Percentiles rank a stretch among this genome's conserved stretches.
Conservation (phyloP, 2,329 filamentous ascomycete species). For the Cercospora nicotianae region DNA sequence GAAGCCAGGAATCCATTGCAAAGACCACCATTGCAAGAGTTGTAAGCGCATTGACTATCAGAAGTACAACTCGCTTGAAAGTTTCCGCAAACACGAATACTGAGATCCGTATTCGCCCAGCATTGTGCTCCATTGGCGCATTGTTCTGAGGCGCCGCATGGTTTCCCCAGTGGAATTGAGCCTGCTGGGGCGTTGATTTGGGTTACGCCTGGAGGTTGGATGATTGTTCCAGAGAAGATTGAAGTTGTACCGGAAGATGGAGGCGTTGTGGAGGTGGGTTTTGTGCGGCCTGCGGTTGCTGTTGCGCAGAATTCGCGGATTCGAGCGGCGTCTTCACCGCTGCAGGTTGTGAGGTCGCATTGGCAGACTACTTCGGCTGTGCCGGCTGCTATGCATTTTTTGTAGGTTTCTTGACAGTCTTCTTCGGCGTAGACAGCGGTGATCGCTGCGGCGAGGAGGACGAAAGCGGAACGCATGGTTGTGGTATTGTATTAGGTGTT, state of each 20-base stretch:
- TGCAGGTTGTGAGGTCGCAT: conserved; percentile 21
- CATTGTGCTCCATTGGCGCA: conserved; percentile 26
- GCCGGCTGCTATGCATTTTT: conserved; percentile 18
- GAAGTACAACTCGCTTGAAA: conserved; percentile 29
- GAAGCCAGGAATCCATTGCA: conserved; percentile 22
- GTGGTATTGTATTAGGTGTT: background rate
- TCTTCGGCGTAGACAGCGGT: conserved; percentile 4
- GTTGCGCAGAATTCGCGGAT: conserved; percentile 22
- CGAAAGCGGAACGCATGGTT: conserved; percentile 20
- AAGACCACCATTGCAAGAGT: conserved; percentile 29
- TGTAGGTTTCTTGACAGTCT: conserved; percentile 23
- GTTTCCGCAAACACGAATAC: conserved; percentile 26
- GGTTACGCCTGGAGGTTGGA: conserved; percentile 14
- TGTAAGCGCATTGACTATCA: conserved; percentile 29
- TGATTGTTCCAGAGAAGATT: conserved; percentile 17
- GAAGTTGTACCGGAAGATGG: background rate
- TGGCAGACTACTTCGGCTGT: conserved; percentile 18
- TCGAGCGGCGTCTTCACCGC: conserved; percentile 23
- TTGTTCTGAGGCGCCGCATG: conserved; percentile 22
- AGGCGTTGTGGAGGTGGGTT: background rate
- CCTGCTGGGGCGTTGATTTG: conserved; percentile 24
- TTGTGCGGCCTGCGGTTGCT: conserved; percentile 12
- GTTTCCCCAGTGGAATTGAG: conserved; percentile 23
- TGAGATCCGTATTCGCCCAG: conserved; percentile 20
- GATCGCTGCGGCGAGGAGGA: conserved; percentile 15